phyloP scores from a whole-genome alignment of 2,329 filamentous ascomycete genomes.

The Talaromyces islandicus region DNA sequence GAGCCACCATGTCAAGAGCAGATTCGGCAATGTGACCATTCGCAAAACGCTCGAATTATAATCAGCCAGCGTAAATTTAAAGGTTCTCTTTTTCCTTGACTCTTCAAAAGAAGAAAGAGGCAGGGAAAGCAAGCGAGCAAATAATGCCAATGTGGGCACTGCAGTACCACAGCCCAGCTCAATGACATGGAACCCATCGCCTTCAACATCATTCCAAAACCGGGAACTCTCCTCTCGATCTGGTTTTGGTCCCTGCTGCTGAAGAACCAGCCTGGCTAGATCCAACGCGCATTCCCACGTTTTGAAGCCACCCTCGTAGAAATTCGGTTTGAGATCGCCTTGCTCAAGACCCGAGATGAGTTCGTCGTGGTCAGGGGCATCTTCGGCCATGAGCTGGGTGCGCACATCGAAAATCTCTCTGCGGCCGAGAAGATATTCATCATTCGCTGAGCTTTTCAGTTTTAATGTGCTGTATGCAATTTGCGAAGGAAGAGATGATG shows the following conservation, averaged over 20 bases:
- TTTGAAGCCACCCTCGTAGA: constrained; percentile 65
- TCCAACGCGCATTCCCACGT: constrained; percentile 63
- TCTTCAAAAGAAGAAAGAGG: not conserved
- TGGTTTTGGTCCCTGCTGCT: too few species aligned
- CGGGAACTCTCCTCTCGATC: not conserved
- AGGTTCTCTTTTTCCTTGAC: constrained; percentile 21
- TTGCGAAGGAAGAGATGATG: constrained; percentile 52
- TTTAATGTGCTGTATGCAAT: constrained; percentile 52
- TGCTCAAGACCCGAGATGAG: constrained; percentile 46
- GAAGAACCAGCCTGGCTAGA: constrained; percentile 34
- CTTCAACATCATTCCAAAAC: constrained; percentile 20
- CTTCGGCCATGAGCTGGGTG: constrained; percentile 58
- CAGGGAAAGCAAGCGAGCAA: constrained; percentile 43
- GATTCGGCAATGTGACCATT: constrained; percentile 57
- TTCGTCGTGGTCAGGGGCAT: constrained; percentile 20
- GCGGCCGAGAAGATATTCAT: constrained; percentile 38
- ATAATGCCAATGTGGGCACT: constrained; percentile 51
- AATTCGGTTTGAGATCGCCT: constrained; percentile 52
- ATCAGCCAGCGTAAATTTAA: constrained; percentile 52
- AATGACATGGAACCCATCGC: constrained; percentile 32
- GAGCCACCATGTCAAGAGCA: constrained; percentile 51
- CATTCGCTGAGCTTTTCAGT: not conserved
- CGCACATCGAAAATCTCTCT: constrained; percentile 60
- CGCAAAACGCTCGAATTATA: constrained; percentile 57
- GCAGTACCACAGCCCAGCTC: constrained; percentile 59